A percentile compares a stretch with the other conserved stretches of the same genome.
phyloP scores from a whole-genome alignment of 768 basidiomycete species.

The Leccinum barrowsii region DNA sequence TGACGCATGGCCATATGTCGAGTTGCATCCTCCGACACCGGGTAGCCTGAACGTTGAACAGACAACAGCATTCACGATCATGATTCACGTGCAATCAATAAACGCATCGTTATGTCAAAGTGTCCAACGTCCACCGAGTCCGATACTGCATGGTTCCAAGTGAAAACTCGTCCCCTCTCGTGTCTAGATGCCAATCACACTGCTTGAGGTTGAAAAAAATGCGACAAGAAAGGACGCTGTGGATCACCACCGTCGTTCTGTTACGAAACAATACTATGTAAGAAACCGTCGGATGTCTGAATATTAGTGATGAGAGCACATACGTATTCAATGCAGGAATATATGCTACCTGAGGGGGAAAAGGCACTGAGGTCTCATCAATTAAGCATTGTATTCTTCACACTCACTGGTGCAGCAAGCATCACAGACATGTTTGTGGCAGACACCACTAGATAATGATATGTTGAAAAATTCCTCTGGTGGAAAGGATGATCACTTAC shows the following conservation, averaged over 20 bases:
- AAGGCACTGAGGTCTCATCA: background rate
- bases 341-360: conserved; percentile 8
- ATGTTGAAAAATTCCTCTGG: background rate
- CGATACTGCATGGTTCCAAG: conserved; percentile 8
- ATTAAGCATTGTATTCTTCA: background rate
- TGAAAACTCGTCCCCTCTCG: background rate
- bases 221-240: conserved; percentile 22
- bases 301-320: conserved; percentile 1
- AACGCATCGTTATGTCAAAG: background rate
- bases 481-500: conserved; percentile 2
- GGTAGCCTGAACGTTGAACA: no score
- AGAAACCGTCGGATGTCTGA: background rate
- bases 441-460: conserved; percentile 9
- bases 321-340: conserved; percentile 21
- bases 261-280: background rate
- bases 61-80: no score
- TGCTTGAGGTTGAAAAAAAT: conserved; percentile 10
- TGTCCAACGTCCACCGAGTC: background rate
- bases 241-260: conserved; percentile 26
- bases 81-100: no score
- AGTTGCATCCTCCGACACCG: no score
- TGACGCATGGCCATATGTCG: no score
- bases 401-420: conserved; percentile 19
- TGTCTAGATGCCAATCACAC: conserved; percentile 5
- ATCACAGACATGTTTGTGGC: conserved; percentile 13